Percentiles rank a stretch among this genome's conserved stretches.
Conservation (phyloP, 2,329 filamentous ascomycete species). For the Didymellaceae sp. region DNA sequence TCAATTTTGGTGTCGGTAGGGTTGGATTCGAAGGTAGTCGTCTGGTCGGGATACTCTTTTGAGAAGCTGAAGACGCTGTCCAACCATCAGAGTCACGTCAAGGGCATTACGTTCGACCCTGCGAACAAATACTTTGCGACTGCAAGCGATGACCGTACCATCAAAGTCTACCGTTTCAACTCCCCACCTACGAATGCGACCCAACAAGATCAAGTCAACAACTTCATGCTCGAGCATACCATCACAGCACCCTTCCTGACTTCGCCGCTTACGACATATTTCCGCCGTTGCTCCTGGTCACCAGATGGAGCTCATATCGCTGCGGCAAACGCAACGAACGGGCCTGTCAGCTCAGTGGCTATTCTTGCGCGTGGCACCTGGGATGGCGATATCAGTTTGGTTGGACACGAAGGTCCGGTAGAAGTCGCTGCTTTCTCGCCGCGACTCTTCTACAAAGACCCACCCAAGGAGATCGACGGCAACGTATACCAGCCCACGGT, state of each 20-base stretch:
- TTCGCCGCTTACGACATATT: constrained; percentile 95
- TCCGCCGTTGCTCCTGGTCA: constrained; percentile 95
- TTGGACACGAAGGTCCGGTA: constrained; percentile 94
- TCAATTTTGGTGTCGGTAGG: constrained; percentile 96
- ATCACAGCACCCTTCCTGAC: constrained; percentile 87
- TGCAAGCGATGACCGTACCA: constrained; percentile 93
- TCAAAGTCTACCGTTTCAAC: constrained; percentile 95
- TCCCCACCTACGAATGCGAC: constrained; percentile 87
- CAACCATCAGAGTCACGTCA: constrained; percentile 96
- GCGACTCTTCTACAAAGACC: constrained; percentile 79
- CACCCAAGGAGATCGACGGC: constrained; percentile 59
- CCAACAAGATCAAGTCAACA: constrained; percentile 93
- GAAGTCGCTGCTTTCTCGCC: constrained; percentile 98
- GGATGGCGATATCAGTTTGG: constrained; percentile 96
- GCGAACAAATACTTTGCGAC: constrained; percentile 99
- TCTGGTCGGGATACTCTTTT: constrained; percentile 98
- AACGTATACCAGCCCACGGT: constrained; percentile 63
- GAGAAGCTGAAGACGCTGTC: constrained; percentile 95
- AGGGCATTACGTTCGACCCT: constrained; percentile 97
- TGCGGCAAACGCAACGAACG: constrained; percentile 95
- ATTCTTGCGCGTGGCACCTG: constrained; percentile 91
- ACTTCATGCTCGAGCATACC: constrained; percentile 93
- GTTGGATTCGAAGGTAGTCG: constrained; percentile 94
- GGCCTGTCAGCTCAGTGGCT: constrained; percentile 93
- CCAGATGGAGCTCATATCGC: constrained; percentile 97